Base-by-base conservation (phyloP, 2,329 filamentous ascomycete genomes). In the Tolypocladium capitatum region DNA sequence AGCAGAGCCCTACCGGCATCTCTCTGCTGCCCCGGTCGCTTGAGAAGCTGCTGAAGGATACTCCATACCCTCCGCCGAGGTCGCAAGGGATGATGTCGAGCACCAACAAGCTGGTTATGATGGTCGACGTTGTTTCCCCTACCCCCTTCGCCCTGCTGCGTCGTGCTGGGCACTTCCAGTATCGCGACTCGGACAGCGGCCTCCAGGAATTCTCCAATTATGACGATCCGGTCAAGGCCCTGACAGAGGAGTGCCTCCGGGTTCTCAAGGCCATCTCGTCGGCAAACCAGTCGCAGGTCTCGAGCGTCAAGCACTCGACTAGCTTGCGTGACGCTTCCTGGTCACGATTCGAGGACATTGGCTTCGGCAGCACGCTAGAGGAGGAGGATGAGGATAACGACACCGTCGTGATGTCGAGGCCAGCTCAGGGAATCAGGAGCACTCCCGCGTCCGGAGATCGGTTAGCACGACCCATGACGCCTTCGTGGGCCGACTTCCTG, bases 401-500 rank as follows among this genome's bases (percentile, higher is more conserved):
- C 2, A 63, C 60, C 21, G 64, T 65, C 24, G 62, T 69, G 30
- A 55, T 63, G 18, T 66, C 65, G 48, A 68, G 71, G 48, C 58
- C 60, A 14, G 52, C 54, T 5, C 58, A 61, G 31, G 79, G 78
- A 20, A 63, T 94, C 34, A 75, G 80, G 49, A 77, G 76, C 14
- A 78, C 79, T 6, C 80, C 88, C 16, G 75, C 78, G 6, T 86
- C 86, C 10, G 78, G 78, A n/a, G 75, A 75, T 40, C 79, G 83
- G 49, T 66, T 84, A 42, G 88, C 78, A 33, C 78, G 92, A 49
- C 92, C 92, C 1, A 97, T 89, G 0, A 98, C 92, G 1, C 92
- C 92, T 1, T 97, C 92, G 0, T 98, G 92, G 92, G 92, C 92
- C 3, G 92, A 98, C 63, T 98, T 98, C 63, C 74, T 98, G 49